phyloP scores from a whole-genome alignment of 176 grass and related monocot genomes.

The Paspalum notatum region DNA sequence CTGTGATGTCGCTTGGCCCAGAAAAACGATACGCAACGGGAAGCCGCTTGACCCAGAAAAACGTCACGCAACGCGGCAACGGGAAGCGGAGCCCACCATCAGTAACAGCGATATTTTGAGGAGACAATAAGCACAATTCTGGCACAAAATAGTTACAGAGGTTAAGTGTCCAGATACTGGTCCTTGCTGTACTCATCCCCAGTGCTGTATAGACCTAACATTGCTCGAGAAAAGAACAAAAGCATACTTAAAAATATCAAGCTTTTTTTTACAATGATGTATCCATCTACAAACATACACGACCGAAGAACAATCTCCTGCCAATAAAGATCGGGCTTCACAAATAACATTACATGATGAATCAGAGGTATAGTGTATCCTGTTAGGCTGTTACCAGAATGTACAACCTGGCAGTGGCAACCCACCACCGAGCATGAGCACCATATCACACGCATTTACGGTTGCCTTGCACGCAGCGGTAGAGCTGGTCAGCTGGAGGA shows the following conservation, averaged over 20 bases:
- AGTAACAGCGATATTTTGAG: too few species aligned
- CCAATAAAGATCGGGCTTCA: slow-evolving; percentile 5
- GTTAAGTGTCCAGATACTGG: not conserved
- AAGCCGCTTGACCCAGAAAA: not conserved
- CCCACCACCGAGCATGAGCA: slow-evolving; percentile 19
- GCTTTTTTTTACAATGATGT: not conserved
- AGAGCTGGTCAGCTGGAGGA: slow-evolving; percentile 23
- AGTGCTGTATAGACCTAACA: not conserved
- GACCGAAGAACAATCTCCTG: slow-evolving; percentile 33
- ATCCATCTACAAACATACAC: slow-evolving; percentile 24
- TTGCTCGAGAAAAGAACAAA: not conserved
- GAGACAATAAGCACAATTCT: not conserved
- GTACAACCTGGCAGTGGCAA: slow-evolving; percentile 22
- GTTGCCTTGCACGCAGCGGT: not conserved
- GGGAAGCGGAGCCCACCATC: too few species aligned
- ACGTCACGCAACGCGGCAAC: too few species aligned
- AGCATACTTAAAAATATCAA: slow-evolving; percentile 19
- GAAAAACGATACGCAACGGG: too few species aligned
- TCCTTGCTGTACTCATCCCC: not conserved
- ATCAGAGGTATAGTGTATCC: slow-evolving; percentile 36
- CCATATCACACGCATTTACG: not conserved
- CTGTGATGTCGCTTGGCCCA: not conserved
- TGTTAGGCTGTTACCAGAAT: slow-evolving; percentile 41
- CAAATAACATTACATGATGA: slow-evolving; percentile 43
- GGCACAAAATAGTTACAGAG: slow-evolving; percentile 23